Percentiles rank a stretch among this genome's conserved stretches.
These are phyloP conservation scores for Aurifilum marmelostoma DNA, from an alignment of 2,329 filamentous ascomycete genomes.

Conservation along the genomic window DNA sequence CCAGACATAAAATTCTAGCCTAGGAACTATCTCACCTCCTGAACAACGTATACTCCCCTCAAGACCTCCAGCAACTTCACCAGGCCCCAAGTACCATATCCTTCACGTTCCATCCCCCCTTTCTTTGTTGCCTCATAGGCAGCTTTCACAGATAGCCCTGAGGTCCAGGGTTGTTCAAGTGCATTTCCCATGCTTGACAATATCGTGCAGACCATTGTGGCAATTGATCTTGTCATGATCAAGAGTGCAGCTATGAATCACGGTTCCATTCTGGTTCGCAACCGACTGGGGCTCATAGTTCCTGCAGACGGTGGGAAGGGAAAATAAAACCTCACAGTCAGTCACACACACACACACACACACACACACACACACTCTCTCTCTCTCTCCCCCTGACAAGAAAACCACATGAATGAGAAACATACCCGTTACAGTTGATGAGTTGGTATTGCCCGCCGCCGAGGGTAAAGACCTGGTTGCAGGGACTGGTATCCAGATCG, in stretches of 20 bases:
- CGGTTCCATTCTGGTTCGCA: conserved; percentile 25
- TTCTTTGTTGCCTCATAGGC: not conserved
- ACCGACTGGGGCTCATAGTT: conserved; percentile 14
- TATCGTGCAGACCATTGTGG: conserved; percentile 37
- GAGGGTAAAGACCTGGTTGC: conserved; percentile 27
- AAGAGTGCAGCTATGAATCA: conserved; percentile 19
- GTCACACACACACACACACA: no score
- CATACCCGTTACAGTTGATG: conserved; percentile 25
- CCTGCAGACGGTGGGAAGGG: not conserved
- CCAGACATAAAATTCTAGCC: not conserved
- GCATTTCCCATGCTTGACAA: conserved; percentile 15
- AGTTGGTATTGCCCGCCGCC: conserved; percentile 24
- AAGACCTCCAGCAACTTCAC: not conserved
- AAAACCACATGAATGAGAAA: not conserved
- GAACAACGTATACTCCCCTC: not conserved
- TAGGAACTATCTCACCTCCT: not conserved
- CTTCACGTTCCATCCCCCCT: not conserved
- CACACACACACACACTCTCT: no score
- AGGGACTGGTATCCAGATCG: conserved; percentile 24
- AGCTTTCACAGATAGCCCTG: not conserved
- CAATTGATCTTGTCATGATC: conserved; percentile 31
- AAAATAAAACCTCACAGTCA: not conserved
- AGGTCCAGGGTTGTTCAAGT: not conserved
- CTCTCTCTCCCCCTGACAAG: no score
- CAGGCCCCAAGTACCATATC: not conserved